Evolutionary conservation across 352 stramenopile genomes (phyloP).

Genomic region (Globisporangium solare): DNA sequence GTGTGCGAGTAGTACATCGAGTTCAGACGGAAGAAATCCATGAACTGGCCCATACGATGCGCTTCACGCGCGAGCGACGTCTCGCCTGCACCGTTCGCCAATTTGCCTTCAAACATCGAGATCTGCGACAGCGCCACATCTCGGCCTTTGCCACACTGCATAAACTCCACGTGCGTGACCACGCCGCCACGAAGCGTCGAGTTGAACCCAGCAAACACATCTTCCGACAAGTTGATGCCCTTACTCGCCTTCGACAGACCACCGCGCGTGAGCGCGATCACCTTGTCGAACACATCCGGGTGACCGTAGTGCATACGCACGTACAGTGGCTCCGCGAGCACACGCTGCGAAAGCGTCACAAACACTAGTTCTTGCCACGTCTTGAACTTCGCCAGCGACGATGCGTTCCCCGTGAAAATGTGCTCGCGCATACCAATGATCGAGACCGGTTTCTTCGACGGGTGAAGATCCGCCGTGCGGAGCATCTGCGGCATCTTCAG

Average conservation of each 20-base stretch:
- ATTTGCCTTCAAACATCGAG: constrained; percentile 85
- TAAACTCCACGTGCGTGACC: constrained; percentile 81
- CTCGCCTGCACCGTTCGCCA: constrained; percentile 78
- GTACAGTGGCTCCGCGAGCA: constrained; percentile 68
- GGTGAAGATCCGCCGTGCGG: constrained; percentile 61
- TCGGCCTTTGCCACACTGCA: constrained; percentile 84
- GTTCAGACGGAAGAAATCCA: constrained; percentile 85
- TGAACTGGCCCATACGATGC: constrained; percentile 81
- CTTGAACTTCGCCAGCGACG: constrained; percentile 82
- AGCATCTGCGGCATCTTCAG: constrained; percentile 83
- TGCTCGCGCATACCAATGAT: constrained; percentile 87
- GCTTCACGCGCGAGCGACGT: constrained; percentile 73
- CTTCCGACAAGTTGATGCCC: constrained; percentile 82
- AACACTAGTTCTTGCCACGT: constrained; percentile 84
- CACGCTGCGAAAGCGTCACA: constrained; percentile 78
- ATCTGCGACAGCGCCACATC: constrained; percentile 84
- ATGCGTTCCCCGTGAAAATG: constrained; percentile 85
- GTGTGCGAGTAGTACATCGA: constrained; percentile 88
- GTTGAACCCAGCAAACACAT: constrained; percentile 86
- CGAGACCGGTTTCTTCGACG: constrained; percentile 61
- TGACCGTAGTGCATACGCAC: constrained; percentile 84
- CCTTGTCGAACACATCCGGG: constrained; percentile 81
- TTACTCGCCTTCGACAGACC: constrained; percentile 79
- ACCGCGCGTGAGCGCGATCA: constrained; percentile 66
- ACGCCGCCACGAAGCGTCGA: constrained; percentile 68